Conservation (phyloP, 768 basidiomycete species). For the Lentinus tigrinus region DNA sequence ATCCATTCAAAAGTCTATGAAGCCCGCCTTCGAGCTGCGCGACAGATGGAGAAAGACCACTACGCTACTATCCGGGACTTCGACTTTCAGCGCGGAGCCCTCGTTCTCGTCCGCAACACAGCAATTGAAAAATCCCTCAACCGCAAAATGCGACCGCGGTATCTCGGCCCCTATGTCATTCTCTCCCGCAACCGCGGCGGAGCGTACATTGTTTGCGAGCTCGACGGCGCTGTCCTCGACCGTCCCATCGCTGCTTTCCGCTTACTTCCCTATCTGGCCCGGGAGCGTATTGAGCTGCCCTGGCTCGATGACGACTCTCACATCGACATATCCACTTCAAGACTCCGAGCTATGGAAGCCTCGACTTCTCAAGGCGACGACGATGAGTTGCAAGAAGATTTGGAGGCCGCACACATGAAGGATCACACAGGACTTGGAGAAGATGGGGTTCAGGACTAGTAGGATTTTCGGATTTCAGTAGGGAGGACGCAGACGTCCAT, state of each 20-base stretch:
- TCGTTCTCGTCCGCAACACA: conserved; percentile 31
- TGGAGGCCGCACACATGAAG: too few species aligned
- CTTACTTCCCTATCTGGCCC: conserved; percentile 22
- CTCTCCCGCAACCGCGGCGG: conserved; percentile 21
- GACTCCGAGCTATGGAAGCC: conserved; percentile 5
- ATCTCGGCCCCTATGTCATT: conserved; percentile 29
- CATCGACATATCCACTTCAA: conserved; percentile 2
- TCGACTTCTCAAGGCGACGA: not conserved
- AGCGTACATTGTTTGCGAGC: conserved; percentile 27
- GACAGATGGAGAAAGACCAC: conserved; percentile 18
- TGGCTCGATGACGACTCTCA: not conserved
- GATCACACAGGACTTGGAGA: not conserved
- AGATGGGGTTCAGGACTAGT: not conserved
- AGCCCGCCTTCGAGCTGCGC: not conserved
- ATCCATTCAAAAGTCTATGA: conserved; percentile 10
- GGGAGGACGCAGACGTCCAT: not conserved
- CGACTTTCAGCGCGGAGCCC: conserved; percentile 26
- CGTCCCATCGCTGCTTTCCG: conserved; percentile 21
- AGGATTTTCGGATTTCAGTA: not conserved
- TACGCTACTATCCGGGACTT: conserved; percentile 22
- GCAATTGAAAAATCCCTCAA: conserved; percentile 25
- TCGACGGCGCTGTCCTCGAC: conserved; percentile 23
- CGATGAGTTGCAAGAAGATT: not conserved
- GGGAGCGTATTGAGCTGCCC: not conserved
- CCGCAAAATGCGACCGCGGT: conserved; percentile 25